A percentile compares a stretch with the other conserved stretches of the same genome.
These are phyloP conservation scores for Citrus medica DNA, from an alignment of 345 rosid species.

Conservation along the genomic window DNA sequence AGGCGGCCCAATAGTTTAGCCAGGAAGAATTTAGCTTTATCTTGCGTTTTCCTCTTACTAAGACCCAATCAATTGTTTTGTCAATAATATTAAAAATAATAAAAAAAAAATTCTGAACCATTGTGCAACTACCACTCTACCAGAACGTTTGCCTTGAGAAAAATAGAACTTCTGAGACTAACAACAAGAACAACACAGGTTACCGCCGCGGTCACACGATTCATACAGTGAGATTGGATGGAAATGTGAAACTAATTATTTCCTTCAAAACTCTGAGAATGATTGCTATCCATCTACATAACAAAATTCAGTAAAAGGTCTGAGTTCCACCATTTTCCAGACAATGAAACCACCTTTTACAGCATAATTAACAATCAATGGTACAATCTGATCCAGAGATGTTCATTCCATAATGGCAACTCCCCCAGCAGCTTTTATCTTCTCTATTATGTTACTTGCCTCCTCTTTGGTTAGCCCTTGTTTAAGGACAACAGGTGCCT, in stretches of 20 bases:
- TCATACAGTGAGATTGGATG: not conserved
- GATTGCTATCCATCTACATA: not conserved
- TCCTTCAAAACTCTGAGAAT: not conserved
- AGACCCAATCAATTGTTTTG: too few relatives aligned
- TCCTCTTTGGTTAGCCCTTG: slow-evolving; percentile 50
- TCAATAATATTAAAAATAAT: too few relatives aligned
- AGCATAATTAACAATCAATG: not conserved
- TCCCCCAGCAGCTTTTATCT: slow-evolving; percentile 50
- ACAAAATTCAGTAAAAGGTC: not conserved
- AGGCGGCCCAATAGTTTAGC: too few relatives aligned
- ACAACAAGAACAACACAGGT: too few relatives aligned
- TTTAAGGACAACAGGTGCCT: slow-evolving; percentile 40
- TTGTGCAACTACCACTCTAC: too few relatives aligned
- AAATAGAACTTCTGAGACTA: too few relatives aligned
- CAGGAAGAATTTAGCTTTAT: too few relatives aligned
- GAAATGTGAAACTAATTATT: not conserved
- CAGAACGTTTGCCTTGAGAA: too few relatives aligned
- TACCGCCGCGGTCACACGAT: too few relatives aligned
- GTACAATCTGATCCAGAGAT: not conserved
- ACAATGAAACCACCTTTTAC: not conserved
- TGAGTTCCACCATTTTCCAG: not conserved
- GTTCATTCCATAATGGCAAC: slow-evolving; percentile 45
- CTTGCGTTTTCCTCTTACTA: too few relatives aligned
- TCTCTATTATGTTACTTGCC: slow-evolving; percentile 37
- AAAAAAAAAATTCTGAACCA: too few relatives aligned